A percentile compares a stretch with the other conserved stretches of the same genome.
Conservation (phyloP, 1,139 yeast species). For the Blastobotrys petasosporus region DNA sequence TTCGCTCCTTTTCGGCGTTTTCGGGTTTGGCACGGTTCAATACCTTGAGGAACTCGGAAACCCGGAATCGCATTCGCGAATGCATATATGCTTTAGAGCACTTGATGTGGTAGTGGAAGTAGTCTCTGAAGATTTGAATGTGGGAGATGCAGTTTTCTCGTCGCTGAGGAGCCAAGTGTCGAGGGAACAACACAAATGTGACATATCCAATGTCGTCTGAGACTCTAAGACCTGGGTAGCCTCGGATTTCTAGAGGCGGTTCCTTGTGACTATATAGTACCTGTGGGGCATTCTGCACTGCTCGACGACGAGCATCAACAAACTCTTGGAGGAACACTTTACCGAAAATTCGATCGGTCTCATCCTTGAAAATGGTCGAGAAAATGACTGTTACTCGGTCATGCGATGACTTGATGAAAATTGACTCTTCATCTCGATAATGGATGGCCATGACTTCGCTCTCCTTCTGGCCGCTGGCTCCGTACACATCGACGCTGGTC, state of each 20-base stretch:
- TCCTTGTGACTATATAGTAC: conserved; percentile 84
- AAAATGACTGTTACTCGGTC: conserved; percentile 96
- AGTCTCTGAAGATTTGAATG: conserved; percentile 86
- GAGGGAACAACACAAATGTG: conserved; percentile 51
- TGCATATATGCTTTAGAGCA: conserved; percentile 98
- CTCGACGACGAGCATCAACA: conserved; percentile 93
- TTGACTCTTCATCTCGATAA: conserved; percentile 91
- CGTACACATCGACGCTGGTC: conserved; percentile 44
- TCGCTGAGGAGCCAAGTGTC: conserved; percentile 68
- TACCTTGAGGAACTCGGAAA: conserved; percentile 86
- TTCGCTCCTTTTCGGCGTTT: conserved; percentile 72
- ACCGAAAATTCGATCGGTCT: conserved; percentile 92
- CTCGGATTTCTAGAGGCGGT: conserved; percentile 84
- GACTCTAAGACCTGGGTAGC: conserved; percentile 31
- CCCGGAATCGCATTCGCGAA: conserved; percentile 95
- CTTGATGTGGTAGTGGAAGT: conserved; percentile 96
- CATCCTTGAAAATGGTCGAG: conserved; percentile 91
- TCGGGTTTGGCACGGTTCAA: conserved; percentile 97
- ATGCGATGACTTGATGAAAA: conserved; percentile 84
- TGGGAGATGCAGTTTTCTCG: conserved; percentile 82
- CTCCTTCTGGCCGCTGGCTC: conserved; percentile 42
- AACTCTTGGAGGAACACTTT: conserved; percentile 95
- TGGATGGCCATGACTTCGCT: conserved; percentile 67
- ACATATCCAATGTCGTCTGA: conserved; percentile 38
- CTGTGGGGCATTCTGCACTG: conserved; percentile 97